Evolutionary conservation across 768 basidiomycete species (phyloP).

Genomic region (Bullera alba): DNA sequence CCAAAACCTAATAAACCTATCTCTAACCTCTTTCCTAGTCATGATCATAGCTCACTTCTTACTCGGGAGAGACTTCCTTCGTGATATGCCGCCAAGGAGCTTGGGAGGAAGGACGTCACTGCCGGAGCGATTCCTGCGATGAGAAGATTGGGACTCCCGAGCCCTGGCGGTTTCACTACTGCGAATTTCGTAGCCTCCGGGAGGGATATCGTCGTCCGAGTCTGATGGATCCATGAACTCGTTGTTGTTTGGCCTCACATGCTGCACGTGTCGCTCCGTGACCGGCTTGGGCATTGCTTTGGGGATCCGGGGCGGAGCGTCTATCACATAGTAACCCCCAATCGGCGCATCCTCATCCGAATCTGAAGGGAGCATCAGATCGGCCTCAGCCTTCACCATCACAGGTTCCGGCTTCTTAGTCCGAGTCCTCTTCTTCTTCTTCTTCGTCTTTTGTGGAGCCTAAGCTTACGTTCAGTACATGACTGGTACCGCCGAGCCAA

Average conservation of each 20-base stretch:
- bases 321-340: constrained; percentile 41
- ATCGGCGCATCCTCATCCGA: constrained; percentile 43
- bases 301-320: constrained; percentile 10
- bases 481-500: not conserved
- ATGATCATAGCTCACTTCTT: too few relatives aligned
- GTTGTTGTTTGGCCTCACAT: not conserved
- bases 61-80: too few relatives aligned
- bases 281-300: not conserved
- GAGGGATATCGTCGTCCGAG: constrained; percentile 36
- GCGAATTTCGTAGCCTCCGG: constrained; percentile 29
- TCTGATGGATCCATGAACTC: constrained; percentile 31
- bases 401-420: constrained; percentile 20
- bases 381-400: constrained; percentile 35
- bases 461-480: not conserved
- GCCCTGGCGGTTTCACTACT: constrained; percentile 12
- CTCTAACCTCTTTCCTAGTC: too few relatives aligned
- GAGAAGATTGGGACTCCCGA: too few relatives aligned
- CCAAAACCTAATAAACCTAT: too few relatives aligned
- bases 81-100: too few relatives aligned
- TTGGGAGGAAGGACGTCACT: too few relatives aligned
- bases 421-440: constrained; percentile 11
- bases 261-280: not conserved
- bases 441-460: constrained; percentile 9
- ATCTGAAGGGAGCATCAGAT: constrained; percentile 43
- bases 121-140: too few relatives aligned